Conservation (phyloP, 805 yeast genomes). For the Candida hispaniensis region DNA sequence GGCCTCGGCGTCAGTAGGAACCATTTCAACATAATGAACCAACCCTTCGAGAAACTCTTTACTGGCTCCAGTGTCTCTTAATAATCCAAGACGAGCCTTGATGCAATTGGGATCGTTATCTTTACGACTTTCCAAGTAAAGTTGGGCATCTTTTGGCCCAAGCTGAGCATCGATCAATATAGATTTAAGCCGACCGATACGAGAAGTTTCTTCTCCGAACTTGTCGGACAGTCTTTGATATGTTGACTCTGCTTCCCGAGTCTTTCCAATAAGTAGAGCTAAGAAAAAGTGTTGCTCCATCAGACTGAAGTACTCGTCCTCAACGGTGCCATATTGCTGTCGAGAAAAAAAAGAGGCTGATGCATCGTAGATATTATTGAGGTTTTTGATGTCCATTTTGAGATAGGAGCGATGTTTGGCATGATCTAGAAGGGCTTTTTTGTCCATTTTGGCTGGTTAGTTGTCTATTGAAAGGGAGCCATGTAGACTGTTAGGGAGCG, state of each 20-base stretch:
- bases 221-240: constrained; percentile 58
- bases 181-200: constrained; percentile 45
- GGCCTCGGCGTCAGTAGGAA: constrained; percentile 64
- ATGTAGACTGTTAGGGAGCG: too few relatives aligned
- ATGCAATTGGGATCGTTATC: constrained; percentile 23
- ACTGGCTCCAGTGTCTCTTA: constrained; percentile 23
- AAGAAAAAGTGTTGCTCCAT: constrained; percentile 65
- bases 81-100: constrained; percentile 28
- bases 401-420: constrained; percentile 32
- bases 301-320: constrained; percentile 42
- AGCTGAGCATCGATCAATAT: constrained; percentile 48
- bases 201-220: constrained; percentile 46
- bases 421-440: constrained; percentile 3
- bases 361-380: constrained; percentile 34
- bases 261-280: constrained; percentile 49
- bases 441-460: too few relatives aligned
- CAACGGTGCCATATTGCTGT: constrained; percentile 29
- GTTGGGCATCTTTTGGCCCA: constrained; percentile 31
- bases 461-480: too few relatives aligned
- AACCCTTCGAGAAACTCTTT: constrained; percentile 47
- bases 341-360: constrained; percentile 31
- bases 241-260: constrained; percentile 56
- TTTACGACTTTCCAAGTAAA: constrained; percentile 30
- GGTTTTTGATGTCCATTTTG: constrained; percentile 38
- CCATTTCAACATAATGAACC: constrained; percentile 43